Base-by-base conservation (phyloP, 1,284 basidiomycete species). In the Leccinum angustisporum region DNA sequence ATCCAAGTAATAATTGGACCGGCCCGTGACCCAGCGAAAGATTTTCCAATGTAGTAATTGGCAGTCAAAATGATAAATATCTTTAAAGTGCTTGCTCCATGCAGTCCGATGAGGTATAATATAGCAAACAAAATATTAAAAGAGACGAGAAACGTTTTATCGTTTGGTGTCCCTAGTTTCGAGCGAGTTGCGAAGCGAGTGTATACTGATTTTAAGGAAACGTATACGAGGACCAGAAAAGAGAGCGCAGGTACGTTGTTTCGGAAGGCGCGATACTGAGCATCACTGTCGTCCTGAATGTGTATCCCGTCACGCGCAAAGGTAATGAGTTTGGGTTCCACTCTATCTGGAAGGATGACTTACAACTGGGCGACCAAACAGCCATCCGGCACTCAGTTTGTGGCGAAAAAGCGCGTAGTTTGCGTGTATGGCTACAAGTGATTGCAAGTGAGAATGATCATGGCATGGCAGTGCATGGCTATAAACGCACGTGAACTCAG, bases 71-170 rank as follows among this genome's bases (percentile, higher is more conserved):
- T 90, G 31, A 79, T 50, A 4, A 94, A 61, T 31, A 98, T 86
- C 74, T 98, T 98, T 72, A 96, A 46, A 1, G 84, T 77, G 67
- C 91, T 93, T n/a, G 86, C 76, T 31, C 97, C 97, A 73, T 98
- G 97, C n/a, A 99, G 77, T 2, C 84, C 86, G 18, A 87, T 61
- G 48, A 97, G 79, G 77, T 95, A 87, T 56, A 87, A 65, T n/a
- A 86, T 57, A 3, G 92, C 87, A 67, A 90, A 89, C 10, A 83
- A 72, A 66, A 87, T 83, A 66, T 81, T 79, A 72, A 86, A 81
- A n/a, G 81, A 79, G 43, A 87, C 73, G 57, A 81, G 77, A 69
- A 79, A 74, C 16, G 82, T 69, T 48, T 75, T 73, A 66, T 81
- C 70, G 31, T 60, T 59, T 55, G 59, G 50, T 52, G 57, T 63